These are phyloP conservation scores for Hypsizygus marmoreus DNA, from an alignment of 768 basidiomycete genomes.

Conservation along the genomic window DNA sequence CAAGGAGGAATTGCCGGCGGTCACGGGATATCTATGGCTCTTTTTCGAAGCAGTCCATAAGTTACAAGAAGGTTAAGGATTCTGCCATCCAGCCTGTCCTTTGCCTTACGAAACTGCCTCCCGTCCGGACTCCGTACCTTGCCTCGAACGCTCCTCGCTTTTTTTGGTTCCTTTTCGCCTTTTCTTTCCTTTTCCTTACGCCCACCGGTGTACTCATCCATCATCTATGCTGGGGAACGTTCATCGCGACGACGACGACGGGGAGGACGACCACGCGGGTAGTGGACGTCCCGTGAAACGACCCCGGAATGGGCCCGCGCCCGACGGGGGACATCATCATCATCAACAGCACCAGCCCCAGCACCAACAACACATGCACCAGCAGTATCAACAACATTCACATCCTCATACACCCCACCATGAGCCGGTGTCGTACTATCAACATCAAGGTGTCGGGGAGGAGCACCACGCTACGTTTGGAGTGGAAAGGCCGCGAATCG, in stretches of 20 bases:
- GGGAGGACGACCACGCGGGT: not conserved
- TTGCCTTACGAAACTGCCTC: too few relatives aligned
- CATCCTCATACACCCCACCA: not conserved
- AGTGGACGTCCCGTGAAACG: slow-evolving; percentile 6
- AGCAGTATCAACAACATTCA: not conserved
- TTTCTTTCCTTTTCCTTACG: not conserved
- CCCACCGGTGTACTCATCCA: not conserved
- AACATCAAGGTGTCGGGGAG: too few relatives aligned
- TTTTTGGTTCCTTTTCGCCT: not conserved
- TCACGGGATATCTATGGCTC: too few relatives aligned
- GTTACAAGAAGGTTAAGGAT: too few relatives aligned
- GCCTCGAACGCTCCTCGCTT: not conserved
- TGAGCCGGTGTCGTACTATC: too few relatives aligned
- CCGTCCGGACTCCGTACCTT: not conserved
- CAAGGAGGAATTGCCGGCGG: too few relatives aligned
- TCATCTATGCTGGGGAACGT: not conserved
- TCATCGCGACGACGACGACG: slow-evolving; percentile 7
- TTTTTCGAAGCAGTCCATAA: too few relatives aligned
- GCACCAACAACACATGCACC: too few relatives aligned
- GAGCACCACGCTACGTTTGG: slow-evolving; percentile 1
- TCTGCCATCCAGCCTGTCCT: too few relatives aligned
- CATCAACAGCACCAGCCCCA: not conserved
- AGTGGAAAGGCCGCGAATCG: slow-evolving; percentile 2
- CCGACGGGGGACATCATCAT: not conserved
- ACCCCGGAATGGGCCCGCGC: slow-evolving; percentile 1